phyloP scores from a whole-genome alignment of 106 monocot species.

The Vanilla planifolia region DNA sequence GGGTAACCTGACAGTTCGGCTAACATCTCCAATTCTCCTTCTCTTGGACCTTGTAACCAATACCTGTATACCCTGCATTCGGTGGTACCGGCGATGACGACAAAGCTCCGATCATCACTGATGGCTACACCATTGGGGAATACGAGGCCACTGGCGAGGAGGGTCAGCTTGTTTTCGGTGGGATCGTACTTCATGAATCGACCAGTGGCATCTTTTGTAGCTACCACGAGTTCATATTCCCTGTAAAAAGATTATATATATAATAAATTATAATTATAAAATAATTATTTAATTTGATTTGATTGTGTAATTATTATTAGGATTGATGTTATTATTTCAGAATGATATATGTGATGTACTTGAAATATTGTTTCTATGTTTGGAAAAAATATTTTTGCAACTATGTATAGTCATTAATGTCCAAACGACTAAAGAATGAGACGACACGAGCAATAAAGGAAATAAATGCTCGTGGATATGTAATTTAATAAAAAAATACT shows the following conservation, averaged over 20 bases:
- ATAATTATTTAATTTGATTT: too few relatives aligned
- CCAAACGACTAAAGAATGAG: too few relatives aligned
- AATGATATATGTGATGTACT: too few relatives aligned
- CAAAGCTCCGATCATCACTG: constrained; percentile 12
- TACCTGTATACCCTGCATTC: constrained; percentile 8
- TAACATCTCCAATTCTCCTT: constrained; percentile 10
- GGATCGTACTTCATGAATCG: constrained; percentile 28
- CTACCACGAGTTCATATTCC: constrained; percentile 1
- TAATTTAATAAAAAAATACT: too few relatives aligned
- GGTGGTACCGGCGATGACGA: constrained; percentile 16
- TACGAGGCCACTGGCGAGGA: constrained; percentile 11
- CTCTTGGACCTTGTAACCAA: constrained; percentile 21
- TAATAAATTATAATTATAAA: too few relatives aligned
- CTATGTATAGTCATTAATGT: too few relatives aligned
- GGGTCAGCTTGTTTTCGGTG: constrained; percentile 1
- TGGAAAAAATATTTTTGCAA: too few relatives aligned
- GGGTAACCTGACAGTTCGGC: constrained; percentile 24
- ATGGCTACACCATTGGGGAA: constrained; percentile 24
- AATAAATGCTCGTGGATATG: too few relatives aligned
- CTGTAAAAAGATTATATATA: constrained; percentile 1
- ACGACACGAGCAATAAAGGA: too few relatives aligned
- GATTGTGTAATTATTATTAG: too few relatives aligned
- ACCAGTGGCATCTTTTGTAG: constrained; percentile 17
- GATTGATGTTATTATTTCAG: too few relatives aligned
- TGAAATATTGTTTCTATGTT: too few relatives aligned